These are phyloP conservation scores for Nakaseomyces sp. DNA, from an alignment of 1,139 yeast species.

Conservation along the genomic window DNA sequence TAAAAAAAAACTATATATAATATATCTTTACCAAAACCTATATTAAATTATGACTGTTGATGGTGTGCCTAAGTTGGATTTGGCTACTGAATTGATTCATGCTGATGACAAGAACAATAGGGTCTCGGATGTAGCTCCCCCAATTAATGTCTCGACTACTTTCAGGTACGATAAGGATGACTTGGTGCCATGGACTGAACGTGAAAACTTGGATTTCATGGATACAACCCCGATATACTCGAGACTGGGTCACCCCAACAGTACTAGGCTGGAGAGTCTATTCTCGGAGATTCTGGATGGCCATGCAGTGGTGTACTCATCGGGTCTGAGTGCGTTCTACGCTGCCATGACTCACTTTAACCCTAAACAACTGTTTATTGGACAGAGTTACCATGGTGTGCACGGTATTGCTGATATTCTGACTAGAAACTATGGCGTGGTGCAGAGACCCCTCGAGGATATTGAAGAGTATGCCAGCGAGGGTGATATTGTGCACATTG, in stretches of 20 bases:
- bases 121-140: constrained; percentile 47
- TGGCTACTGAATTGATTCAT: constrained; percentile 51
- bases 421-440: constrained; percentile 50
- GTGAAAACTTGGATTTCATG: constrained; percentile 28
- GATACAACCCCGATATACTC: constrained; percentile 47
- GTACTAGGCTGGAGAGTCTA: constrained; percentile 56
- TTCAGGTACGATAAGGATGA: constrained; percentile 52
- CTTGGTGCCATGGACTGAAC: constrained; percentile 35
- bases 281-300: constrained; percentile 50
- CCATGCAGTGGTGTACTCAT: constrained; percentile 56
- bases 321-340: constrained; percentile 74
- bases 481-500: constrained; percentile 78
- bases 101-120: constrained; percentile 44
- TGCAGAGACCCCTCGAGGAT: constrained; percentile 44
- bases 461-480: constrained; percentile 42
- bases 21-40: no score
- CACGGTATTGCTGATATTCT: constrained; percentile 59
- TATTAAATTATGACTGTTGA: no score
- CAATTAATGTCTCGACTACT: constrained; percentile 76
- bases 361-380: constrained; percentile 70
- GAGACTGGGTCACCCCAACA: constrained; percentile 63
- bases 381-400: constrained; percentile 80
- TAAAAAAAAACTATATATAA: no score
- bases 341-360: constrained; percentile 64
- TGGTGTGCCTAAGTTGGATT: constrained; percentile 33